Evolutionary conservation across 768 basidiomycete genomes (phyloP).

Genomic region (Cystobasidium onofrii): DNA sequence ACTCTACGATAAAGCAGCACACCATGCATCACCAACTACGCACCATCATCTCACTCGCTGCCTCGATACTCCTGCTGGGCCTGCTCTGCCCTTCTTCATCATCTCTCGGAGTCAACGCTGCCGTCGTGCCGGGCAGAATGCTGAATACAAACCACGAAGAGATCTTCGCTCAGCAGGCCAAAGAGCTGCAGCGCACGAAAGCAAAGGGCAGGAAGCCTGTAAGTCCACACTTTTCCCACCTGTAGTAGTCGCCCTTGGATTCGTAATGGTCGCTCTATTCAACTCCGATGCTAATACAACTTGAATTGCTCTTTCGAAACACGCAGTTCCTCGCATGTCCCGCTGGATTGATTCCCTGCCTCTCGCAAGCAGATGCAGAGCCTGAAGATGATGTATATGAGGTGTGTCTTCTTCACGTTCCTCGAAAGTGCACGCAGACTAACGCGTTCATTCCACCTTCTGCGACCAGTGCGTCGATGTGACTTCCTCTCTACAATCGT

Average conservation of each 20-base stretch:
- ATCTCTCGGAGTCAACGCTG: not conserved
- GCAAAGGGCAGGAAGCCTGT: slow-evolving; percentile 25
- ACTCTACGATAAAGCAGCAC: not conserved
- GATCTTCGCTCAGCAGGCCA: slow-evolving; percentile 17
- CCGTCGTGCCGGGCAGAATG: not conserved
- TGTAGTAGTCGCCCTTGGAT: not conserved
- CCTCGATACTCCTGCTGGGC: not conserved
- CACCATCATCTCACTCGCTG: not conserved
- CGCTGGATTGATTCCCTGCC: slow-evolving; percentile 24
- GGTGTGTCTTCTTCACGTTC: no score
- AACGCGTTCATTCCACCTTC: not conserved
- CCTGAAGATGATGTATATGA: slow-evolving; percentile 23
- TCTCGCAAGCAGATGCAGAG: slow-evolving; percentile 11
- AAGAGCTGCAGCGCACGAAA: slow-evolving; percentile 5
- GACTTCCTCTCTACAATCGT: slow-evolving; percentile 11
- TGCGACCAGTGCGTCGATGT: slow-evolving; percentile 20
- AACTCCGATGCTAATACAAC: not conserved
- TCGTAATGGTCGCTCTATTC: no score
- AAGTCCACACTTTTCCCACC: not conserved
- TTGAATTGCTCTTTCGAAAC: not conserved
- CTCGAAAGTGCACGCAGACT: no score
- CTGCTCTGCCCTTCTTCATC: not conserved
- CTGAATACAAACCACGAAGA: slow-evolving; percentile 22
- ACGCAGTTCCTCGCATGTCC: slow-evolving; percentile 26
- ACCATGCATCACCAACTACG: not conserved